Evolutionary conservation across 306 rosid genomes (phyloP).

Genomic region (Castanea crenata): DNA sequence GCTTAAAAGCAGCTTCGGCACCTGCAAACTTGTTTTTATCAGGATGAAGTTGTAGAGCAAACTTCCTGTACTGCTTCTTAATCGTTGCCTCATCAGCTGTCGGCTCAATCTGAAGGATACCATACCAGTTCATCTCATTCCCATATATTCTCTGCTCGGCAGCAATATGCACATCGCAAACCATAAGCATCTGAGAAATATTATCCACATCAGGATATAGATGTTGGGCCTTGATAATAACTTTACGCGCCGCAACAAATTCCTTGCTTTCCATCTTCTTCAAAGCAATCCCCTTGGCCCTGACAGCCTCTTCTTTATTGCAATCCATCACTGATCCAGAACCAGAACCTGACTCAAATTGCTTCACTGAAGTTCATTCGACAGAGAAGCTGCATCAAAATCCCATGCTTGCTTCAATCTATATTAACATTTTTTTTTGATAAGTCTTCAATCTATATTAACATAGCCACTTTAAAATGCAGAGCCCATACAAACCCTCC

Average conservation of each 20-base stretch:
- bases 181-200: conserved; percentile 70
- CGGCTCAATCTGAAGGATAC: conserved; percentile 73
- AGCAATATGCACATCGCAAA: conserved; percentile 86
- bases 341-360: conserved; percentile 31
- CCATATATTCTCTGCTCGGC: conserved; percentile 56
- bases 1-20: conserved; percentile 95
- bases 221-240: conserved; percentile 64
- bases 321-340: conserved; percentile 63
- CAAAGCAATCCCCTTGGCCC: conserved; percentile 80
- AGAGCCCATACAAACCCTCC: conserved; percentile 6
- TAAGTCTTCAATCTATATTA: not conserved
- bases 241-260: conserved; percentile 67
- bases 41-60: conserved; percentile 94
- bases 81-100: conserved; percentile 66
- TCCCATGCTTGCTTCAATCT: not conserved
- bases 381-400: conserved; percentile 29
- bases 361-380: conserved; percentile 14
- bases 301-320: conserved; percentile 91
- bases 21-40: conserved; percentile 94
- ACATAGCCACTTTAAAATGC: conserved; percentile 9
- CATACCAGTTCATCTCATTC: conserved; percentile 73
- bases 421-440: not conserved
- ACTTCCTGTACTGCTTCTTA: conserved; percentile 84
- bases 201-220: conserved; percentile 82
- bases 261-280: conserved; percentile 82